Evolutionary conservation across 768 basidiomycete species (phyloP), one percentile per base, ranked within the genome.

Genomic region (Suillus subluteus): DNA sequence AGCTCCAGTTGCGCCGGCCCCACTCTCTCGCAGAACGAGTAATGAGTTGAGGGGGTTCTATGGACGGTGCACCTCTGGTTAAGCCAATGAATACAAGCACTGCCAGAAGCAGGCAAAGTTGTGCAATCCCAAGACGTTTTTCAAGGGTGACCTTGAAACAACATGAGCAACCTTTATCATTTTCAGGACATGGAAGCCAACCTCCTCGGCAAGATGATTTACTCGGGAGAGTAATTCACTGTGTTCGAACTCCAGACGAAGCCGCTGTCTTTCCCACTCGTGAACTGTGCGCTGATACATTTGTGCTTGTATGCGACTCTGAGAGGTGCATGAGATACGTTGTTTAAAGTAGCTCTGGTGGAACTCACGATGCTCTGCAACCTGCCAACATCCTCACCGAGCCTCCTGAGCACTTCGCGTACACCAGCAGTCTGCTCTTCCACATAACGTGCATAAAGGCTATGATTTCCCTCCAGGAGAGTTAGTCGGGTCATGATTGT

Each of bases 401-500:
- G 78, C 23, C 91, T 81, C 65, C 84, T 84, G 41, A 98, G 81
- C 58, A 94, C 84, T 43, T 91, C 90, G 6, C 94, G 81, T 23
- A 98, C 85, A 38, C 88, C 86, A 16, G 84, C 77, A 0, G 89
- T 91, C 73, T 99, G 97, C 73, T 96, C 95, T 71, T 96, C 95
- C 15, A 98, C 89, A 74, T 98, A 99, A 21, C 88, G 78, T 26
- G 89, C 85, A 54, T 94, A 91, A 4, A 98, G 82, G 0, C 94
- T 94, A 58, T 95, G 91, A 71, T 96, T 98, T 11, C 86, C 85
- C 76, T 99, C 96, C 16, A 99, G 84, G 7, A 88, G 86, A 3
- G 87, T 86, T 13, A 99, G 84, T 8, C 96, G 90, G 71, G 98
- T 97, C 88, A 96, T 96, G 70, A 99, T 99, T 15, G 91, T 94